These are phyloP conservation scores for Trichoderma sp. DNA, from an alignment of 2,329 filamentous ascomycete genomes.

Conservation along the genomic window DNA sequence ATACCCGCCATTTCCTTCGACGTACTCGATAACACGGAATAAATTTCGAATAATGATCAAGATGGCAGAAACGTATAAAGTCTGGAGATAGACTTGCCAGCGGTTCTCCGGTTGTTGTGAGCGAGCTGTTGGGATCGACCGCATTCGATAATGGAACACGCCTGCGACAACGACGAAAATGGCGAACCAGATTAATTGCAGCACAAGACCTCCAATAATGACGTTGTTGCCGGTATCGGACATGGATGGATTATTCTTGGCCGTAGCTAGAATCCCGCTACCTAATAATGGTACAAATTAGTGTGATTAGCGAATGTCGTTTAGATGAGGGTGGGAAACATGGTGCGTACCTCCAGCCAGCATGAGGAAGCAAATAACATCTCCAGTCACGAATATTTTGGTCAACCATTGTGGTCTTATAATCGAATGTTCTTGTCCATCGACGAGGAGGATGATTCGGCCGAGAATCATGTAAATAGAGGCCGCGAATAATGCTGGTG, in stretches of 20 bases:
- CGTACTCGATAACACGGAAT: constrained; percentile 49
- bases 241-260: background rate
- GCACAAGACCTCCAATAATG: constrained; percentile 53
- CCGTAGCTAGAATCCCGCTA: background rate
- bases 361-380: constrained; percentile 48
- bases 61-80: constrained; percentile 37
- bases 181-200: constrained; percentile 57
- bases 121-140: constrained; percentile 5
- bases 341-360: background rate
- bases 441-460: constrained; percentile 40
- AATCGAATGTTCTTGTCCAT: constrained; percentile 34
- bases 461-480: constrained; percentile 51
- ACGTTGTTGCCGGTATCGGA: constrained; percentile 45
- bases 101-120: constrained; percentile 17
- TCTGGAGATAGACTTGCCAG: constrained; percentile 37
- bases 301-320: background rate
- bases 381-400: constrained; percentile 53
- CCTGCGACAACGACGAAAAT: constrained; percentile 50
- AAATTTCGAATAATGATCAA: constrained; percentile 44
- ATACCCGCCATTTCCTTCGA: constrained; percentile 40
- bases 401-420: constrained; percentile 44
- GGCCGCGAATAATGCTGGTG: constrained; percentile 48
- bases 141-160: constrained; percentile 46
- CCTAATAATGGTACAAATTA: background rate
- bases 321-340: background rate